Base-by-base conservation (phyloP, 2,329 filamentous ascomycete genomes). In the Ceratocystiopsis brevicomis region DNA sequence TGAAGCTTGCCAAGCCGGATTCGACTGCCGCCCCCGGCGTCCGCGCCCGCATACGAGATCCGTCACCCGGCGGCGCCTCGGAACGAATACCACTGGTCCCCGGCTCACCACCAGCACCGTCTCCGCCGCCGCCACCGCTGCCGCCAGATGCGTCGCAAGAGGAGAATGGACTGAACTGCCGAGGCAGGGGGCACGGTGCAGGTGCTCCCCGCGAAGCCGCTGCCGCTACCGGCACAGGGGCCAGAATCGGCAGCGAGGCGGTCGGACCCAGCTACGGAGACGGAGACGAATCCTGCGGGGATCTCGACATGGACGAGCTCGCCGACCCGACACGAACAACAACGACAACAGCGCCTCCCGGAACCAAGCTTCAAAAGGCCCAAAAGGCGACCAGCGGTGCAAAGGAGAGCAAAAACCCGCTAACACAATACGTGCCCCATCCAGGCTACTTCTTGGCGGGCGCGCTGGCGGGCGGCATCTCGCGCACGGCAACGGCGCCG, bases 381-480 rank as follows among this genome's bases (percentile, higher is more conserved):
- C 35, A 34, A 12, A 37, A 21, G 5, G 37, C 12, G 19, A 19
- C 13, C 11, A 38, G 16, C 3, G 14, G 17, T 15, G 25, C 21
- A 3, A 33, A 37, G 42, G 21, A 36, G 21, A 45, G 34, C 37
- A 25, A 30, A 17, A 19, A 18, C 58, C 66, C 60, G 66, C 73
- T 78, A 67, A 77, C 73, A 60, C 66, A 68, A 59, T 70, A 80
- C 68, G 68, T 85, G 61, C 83, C 82, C 61, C 74, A 85, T 76
- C 71, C 81, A 93, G 90, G 90, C 72, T 98, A 96, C 66, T 98
- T 96, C 63, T 64, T 93, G 65, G 90, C 90, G 60, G 90, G 90
- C 68, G 90, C 86, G 61, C 69, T 93, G 58, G 86, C 88, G 59
- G 90, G 90, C 59, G 88, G 86, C 59, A 79, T 95, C 54, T 96